Evolutionary conservation across 495 filamentous ascomycete species (phyloP).

Genomic region (Cercophora samala): DNA sequence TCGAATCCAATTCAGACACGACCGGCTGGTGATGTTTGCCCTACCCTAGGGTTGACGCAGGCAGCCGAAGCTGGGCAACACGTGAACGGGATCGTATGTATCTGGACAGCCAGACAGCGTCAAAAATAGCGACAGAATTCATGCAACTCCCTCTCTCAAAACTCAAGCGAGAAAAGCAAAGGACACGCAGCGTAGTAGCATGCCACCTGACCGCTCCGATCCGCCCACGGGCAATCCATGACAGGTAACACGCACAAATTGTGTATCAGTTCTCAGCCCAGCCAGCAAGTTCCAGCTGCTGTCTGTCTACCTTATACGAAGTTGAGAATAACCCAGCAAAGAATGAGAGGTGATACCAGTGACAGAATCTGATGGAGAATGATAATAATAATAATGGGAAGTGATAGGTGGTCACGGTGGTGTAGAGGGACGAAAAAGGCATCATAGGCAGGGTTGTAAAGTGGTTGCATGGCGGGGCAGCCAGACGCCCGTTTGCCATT

Average conservation of each 20-base stretch:
- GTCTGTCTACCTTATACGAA: background rate
- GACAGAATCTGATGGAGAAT: background rate
- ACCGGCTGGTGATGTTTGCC: background rate
- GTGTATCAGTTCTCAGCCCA: background rate
- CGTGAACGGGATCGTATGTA: constrained; percentile 10
- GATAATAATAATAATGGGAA: background rate
- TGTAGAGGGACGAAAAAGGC: background rate
- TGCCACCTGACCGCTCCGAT: background rate
- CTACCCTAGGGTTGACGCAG: background rate
- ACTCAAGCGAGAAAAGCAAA: background rate
- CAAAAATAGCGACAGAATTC: constrained; percentile 1
- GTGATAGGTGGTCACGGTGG: background rate
- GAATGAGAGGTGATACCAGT: background rate
- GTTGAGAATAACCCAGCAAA: background rate
- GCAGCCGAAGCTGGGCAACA: background rate
- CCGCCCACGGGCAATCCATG: background rate
- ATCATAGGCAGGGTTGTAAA: constrained; percentile 15
- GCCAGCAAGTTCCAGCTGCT: background rate
- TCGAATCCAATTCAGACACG: background rate
- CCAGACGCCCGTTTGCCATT: constrained; percentile 11
- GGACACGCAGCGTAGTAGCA: background rate
- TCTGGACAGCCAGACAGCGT: background rate
- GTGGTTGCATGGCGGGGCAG: constrained; percentile 28
- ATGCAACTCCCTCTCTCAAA: constrained; percentile 3
- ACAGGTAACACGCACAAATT: background rate